phyloP scores from a whole-genome alignment of 345 rosid genomes.

The Salix arbutifolia region DNA sequence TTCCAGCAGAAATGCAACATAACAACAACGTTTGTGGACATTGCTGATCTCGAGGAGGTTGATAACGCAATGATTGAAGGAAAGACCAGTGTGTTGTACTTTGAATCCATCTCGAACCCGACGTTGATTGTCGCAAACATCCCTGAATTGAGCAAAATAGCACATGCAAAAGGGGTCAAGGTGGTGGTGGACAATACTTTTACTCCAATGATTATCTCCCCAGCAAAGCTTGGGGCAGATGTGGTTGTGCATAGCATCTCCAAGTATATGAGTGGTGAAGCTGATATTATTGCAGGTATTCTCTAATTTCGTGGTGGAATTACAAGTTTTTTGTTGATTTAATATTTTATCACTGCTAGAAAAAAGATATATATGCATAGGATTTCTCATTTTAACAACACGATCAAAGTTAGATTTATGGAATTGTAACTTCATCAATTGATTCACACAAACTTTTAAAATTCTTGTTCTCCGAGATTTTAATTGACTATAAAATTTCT shows the following conservation, averaged over 20 bases:
- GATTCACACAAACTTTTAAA: background rate
- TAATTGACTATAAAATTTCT: background rate
- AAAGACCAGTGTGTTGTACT: slow-evolving; percentile 67
- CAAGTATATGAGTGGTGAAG: slow-evolving; percentile 93
- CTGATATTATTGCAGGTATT: slow-evolving; percentile 89
- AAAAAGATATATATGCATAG: background rate
- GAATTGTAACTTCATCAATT: background rate
- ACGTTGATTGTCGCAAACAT: slow-evolving; percentile 70
- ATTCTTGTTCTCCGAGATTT: background rate
- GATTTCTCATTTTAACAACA: background rate
- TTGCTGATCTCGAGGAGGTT: slow-evolving; percentile 51
- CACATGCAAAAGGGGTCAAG: slow-evolving; percentile 69
- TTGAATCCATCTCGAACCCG: slow-evolving; percentile 85
- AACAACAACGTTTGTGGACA: slow-evolving; percentile 80
- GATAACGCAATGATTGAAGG: slow-evolving; percentile 58
- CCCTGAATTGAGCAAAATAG: slow-evolving; percentile 70
- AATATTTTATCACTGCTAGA: background rate
- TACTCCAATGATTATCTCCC: slow-evolving; percentile 89
- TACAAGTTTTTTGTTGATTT: background rate
- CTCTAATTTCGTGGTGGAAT: background rate
- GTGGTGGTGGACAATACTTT: slow-evolving; percentile 93
- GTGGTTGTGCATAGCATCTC: slow-evolving; percentile 91
- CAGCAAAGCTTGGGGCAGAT: slow-evolving; percentile 90
- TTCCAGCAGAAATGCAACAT: slow-evolving; percentile 76
- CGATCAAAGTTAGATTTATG: background rate